Percentiles rank a stretch among this genome's conserved stretches.
Evolutionary conservation across 441 rosid genomes (phyloP).

Genomic region (Jatropha multifida): DNA sequence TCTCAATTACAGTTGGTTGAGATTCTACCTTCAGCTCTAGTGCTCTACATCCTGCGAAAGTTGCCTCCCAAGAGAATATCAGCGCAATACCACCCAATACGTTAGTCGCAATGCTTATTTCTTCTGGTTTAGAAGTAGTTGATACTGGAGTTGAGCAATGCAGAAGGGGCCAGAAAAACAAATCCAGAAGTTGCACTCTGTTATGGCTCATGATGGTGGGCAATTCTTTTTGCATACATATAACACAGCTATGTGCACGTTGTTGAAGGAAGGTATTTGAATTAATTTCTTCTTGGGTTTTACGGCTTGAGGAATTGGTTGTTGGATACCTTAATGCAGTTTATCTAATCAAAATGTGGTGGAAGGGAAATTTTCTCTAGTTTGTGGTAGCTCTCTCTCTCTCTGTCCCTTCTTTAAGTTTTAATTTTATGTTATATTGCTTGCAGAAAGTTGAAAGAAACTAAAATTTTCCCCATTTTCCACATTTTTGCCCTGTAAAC

Average conservation of each 20-base stretch:
- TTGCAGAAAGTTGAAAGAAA: slow-evolving; percentile 12
- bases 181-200: slow-evolving; percentile 24
- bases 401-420: slow-evolving; percentile 1
- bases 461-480: background rate
- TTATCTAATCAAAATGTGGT: slow-evolving; percentile 12
- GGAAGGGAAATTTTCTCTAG: slow-evolving; percentile 10
- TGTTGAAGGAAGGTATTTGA: slow-evolving; percentile 21
- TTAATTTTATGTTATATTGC: background rate
- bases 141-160: slow-evolving; percentile 19
- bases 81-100: slow-evolving; percentile 55
- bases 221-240: slow-evolving; percentile 34
- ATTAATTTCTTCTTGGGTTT: slow-evolving; percentile 24
- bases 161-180: slow-evolving; percentile 21
- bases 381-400: slow-evolving; percentile 19
- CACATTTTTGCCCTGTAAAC: background rate
- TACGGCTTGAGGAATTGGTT: slow-evolving; percentile 27
- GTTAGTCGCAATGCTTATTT: slow-evolving; percentile 22
- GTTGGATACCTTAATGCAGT: slow-evolving; percentile 1
- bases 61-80: slow-evolving; percentile 64
- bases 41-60: slow-evolving; percentile 59
- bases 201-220: slow-evolving; percentile 30
- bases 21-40: slow-evolving; percentile 63
- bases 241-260: slow-evolving; percentile 29
- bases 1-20: slow-evolving; percentile 45
- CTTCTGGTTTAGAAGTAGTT: slow-evolving; percentile 22